phyloP scores from a whole-genome alignment of 1,284 basidiomycete species.

The Cryptococcus deneoformans region DNA sequence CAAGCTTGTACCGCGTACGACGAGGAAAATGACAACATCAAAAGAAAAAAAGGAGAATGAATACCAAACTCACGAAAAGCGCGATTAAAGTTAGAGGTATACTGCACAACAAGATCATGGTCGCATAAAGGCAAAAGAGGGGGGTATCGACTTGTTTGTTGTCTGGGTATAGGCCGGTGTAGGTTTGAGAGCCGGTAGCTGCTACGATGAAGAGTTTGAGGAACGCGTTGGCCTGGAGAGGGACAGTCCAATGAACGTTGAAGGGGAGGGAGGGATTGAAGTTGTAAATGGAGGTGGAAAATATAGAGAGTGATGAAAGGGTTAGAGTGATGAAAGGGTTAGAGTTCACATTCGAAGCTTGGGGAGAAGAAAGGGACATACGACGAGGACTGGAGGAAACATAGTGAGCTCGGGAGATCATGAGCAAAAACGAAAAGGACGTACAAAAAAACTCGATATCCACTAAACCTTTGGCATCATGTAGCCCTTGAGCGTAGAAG shows the following conservation, averaged over 20 bases:
- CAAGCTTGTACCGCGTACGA: too few species aligned
- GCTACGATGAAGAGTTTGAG: constrained; percentile 35
- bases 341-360: background rate
- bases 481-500: constrained; percentile 20
- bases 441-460: constrained; percentile 25
- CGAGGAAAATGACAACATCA: background rate
- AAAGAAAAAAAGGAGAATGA: background rate
- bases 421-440: background rate
- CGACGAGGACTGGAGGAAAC: constrained; percentile 13
- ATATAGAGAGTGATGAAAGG: too few species aligned
- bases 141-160: constrained; percentile 25
- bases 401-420: background rate
- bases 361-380: background rate
- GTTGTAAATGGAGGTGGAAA: background rate
- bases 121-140: constrained; percentile 31
- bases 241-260: background rate
- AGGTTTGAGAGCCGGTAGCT: constrained; percentile 28
- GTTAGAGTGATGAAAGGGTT: too few species aligned
- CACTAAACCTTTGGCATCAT: constrained; percentile 11
- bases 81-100: constrained; percentile 18
- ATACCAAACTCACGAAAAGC: background rate
- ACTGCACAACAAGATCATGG: constrained; percentile 23
- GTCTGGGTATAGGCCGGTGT: constrained; percentile 25
- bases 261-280: background rate
- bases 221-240: constrained; percentile 26